Evolutionary conservation across 768 basidiomycete species (phyloP), one percentile per base, ranked within the genome.

Genomic region (Russula sp.): DNA sequence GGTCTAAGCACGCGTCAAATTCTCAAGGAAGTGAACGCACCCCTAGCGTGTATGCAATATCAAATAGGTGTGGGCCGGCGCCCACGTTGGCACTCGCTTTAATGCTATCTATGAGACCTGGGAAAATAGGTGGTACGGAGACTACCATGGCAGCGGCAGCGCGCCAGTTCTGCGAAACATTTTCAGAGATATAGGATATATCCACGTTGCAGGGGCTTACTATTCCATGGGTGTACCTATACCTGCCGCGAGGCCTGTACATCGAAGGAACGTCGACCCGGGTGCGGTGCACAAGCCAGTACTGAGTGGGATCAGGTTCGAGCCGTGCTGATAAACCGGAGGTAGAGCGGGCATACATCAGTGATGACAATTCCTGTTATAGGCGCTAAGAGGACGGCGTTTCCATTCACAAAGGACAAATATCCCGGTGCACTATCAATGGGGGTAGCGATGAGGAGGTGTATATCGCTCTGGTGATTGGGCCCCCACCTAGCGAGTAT

Each of bases 381-480:
- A 1, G 93, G 93, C 0, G 90, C 90, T 26, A 95, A 77, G 73
- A 96, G 91, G 28, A 94, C 86, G 0, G 90, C 87, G 70, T 92
- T 94, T 2, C 90, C 91, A 30, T 80, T 82, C 85, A 92, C 88
- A 75, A 93, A 92, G 13, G 78, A 77, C 69, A 92, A 72, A 75
- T 92, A 92, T 1, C 84, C 84, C 26, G 83, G 78, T 0, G 88
- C 90, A 38, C 76, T 75, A 63, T 9, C 22, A 16, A 60, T 42
- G 36, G 28, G 28, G 32, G 30, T 44, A 16, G 38, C 0, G 38
- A 40, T 40, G 26, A 34, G 44, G 5, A 8, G 36, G 18, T 24
- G 16, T 56, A 63, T 18, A 68, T 50, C 40, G 69, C 66, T 2
- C 65, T 68, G 58, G 70, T 63, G 18, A 48, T 70, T n/a, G n/a